Percentiles rank a stretch among this genome's conserved stretches.
These are phyloP conservation scores for Boehmeria nivea DNA, from an alignment of 306 rosid species.

Conservation along the genomic window DNA sequence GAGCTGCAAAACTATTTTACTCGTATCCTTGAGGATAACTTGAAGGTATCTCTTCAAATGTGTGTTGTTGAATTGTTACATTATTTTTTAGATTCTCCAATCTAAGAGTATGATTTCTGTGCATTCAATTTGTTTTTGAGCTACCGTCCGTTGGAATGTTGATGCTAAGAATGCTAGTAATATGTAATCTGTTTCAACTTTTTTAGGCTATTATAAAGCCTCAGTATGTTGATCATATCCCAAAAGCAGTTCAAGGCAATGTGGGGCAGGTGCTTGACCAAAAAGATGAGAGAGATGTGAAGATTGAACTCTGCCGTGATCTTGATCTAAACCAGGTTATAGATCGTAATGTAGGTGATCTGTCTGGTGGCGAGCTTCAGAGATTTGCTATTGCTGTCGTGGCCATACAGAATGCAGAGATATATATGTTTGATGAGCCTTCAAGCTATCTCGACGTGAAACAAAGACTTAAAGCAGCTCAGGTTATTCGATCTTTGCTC, in stretches of 20 bases:
- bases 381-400: conserved; percentile 97
- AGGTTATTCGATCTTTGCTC: conserved; percentile 80
- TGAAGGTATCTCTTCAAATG: conserved; percentile 48
- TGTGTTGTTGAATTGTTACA: not conserved
- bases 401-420: conserved; percentile 92
- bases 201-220: conserved; percentile 94
- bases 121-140: too few relatives aligned
- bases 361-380: conserved; percentile 99
- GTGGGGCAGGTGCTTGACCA: conserved; percentile 88
- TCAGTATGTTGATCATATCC: conserved; percentile 95
- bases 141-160: too few relatives aligned
- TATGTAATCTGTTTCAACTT: conserved; percentile 8
- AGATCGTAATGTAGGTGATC: conserved; percentile 92
- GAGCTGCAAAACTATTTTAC: conserved; percentile 95
- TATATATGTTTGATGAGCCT: conserved; percentile 97
- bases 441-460: conserved; percentile 98
- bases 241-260: conserved; percentile 97
- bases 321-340: conserved; percentile 91
- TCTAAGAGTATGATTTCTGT: not conserved
- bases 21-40: conserved; percentile 85
- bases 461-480: conserved; percentile 96
- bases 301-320: conserved; percentile 66
- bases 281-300: conserved; percentile 75
- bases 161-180: too few relatives aligned
- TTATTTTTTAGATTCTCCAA: not conserved